phyloP scores from a whole-genome alignment of 306 rosid genomes.

The Quillaja saponaria region DNA sequence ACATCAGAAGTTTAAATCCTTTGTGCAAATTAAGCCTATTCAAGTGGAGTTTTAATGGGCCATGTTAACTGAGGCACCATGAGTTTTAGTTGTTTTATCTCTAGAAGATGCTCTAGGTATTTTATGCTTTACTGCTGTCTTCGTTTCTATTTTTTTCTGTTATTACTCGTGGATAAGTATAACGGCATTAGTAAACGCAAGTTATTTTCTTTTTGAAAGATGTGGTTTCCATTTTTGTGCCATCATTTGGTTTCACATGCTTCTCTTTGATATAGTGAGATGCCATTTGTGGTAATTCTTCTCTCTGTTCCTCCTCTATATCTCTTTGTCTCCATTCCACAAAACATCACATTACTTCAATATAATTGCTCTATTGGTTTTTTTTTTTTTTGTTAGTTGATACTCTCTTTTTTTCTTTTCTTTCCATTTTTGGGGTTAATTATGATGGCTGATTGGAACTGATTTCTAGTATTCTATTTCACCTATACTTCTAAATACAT shows the following conservation, averaged over 20 bases:
- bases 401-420: background rate
- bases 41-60: background rate
- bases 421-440: too few relatives aligned
- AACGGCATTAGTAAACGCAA: slow-evolving; percentile 34
- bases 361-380: too few relatives aligned
- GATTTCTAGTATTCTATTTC: too few relatives aligned
- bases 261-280: slow-evolving; percentile 33
- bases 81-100: slow-evolving; percentile 9
- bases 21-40: slow-evolving; percentile 5
- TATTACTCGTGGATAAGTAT: slow-evolving; percentile 24
- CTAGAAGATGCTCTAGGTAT: too few relatives aligned
- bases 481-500: too few relatives aligned
- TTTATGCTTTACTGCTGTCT: slow-evolving; percentile 24
- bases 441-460: too few relatives aligned
- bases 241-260: slow-evolving; percentile 35
- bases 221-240: slow-evolving; percentile 32
- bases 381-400: slow-evolving; percentile 22
- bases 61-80: slow-evolving; percentile 26
- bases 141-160: slow-evolving; percentile 20
- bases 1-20: slow-evolving; percentile 5
- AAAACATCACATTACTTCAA: too few relatives aligned
- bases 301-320: slow-evolving; percentile 14
- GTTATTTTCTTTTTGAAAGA: slow-evolving; percentile 19
- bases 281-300: slow-evolving; percentile 35
- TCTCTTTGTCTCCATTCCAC: slow-evolving; percentile 18